These are phyloP conservation scores for Puccinia polysora DNA, from an alignment of 1,284 basidiomycete species.

Conservation along the genomic window DNA sequence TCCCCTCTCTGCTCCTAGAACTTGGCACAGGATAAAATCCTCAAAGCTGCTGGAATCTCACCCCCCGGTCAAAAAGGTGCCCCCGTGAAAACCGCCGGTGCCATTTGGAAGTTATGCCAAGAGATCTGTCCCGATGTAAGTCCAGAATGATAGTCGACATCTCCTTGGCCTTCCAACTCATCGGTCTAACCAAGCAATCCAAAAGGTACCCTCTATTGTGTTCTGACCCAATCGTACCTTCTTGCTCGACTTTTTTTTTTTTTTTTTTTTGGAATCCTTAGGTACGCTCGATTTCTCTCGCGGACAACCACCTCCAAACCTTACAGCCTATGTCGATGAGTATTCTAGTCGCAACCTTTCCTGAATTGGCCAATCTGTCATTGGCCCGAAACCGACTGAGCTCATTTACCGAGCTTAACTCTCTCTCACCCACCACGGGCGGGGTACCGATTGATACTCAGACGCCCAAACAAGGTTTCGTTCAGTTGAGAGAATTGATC, in stretches of 20 bases:
- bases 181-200: constrained; percentile 57
- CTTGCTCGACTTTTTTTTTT: constrained; percentile 62
- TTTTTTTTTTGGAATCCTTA: not conserved
- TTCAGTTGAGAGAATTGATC: constrained; percentile 68
- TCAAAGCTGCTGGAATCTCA: constrained; percentile 64
- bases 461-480: constrained; percentile 50
- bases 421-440: constrained; percentile 21
- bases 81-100: constrained; percentile 64
- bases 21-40: constrained; percentile 67
- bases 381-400: constrained; percentile 29
- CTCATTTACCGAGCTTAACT: constrained; percentile 33
- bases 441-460: not conserved
- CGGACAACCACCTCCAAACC: constrained; percentile 25
- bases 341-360: constrained; percentile 52
- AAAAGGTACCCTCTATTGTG: constrained; percentile 57
- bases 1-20: constrained; percentile 51
- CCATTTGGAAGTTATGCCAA: constrained; percentile 76
- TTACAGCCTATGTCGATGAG: constrained; percentile 37
- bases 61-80: constrained; percentile 65
- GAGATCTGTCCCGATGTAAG: constrained; percentile 63
- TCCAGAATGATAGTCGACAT: no score
- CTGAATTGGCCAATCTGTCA: constrained; percentile 57
- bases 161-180: not conserved
- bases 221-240: constrained; percentile 60
- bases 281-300: constrained; percentile 34